Conservation (phyloP, 163 green algal species). For the Picocystis sp. region DNA sequence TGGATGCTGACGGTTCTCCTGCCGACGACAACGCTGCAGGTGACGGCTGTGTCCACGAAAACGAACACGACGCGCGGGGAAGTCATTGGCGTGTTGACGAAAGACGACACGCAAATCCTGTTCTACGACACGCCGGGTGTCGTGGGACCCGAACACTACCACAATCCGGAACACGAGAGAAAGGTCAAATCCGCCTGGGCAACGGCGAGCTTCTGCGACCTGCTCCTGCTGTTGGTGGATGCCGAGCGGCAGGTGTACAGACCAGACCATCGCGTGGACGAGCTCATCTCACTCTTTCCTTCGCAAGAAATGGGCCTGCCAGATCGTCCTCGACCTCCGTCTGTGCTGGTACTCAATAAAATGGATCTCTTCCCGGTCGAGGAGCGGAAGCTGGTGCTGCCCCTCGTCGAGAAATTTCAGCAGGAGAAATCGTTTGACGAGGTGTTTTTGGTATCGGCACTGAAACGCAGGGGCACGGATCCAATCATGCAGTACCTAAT, state of each 20-base stretch:
- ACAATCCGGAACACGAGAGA: conserved; percentile 18
- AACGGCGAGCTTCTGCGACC: conserved; percentile 20
- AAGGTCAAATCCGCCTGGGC: conserved; percentile 36
- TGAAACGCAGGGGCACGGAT: conserved; percentile 11
- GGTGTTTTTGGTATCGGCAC: neutral
- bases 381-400: conserved; percentile 9
- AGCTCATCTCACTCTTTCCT: neutral
- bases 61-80: conserved; percentile 51
- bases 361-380: conserved; percentile 17
- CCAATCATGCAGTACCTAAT: conserved; percentile 23
- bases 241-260: conserved; percentile 18
- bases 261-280: conserved; percentile 10
- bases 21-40: no score
- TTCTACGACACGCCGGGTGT: conserved; percentile 54
- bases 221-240: conserved; percentile 29
- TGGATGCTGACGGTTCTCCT: no score
- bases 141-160: conserved; percentile 27
- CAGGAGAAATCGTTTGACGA: conserved; percentile 11
- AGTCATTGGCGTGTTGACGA: conserved; percentile 37
- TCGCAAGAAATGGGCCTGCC: conserved; percentile 1
- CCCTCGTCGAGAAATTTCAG: neutral
- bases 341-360: conserved; percentile 25
- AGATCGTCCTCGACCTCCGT: neutral
- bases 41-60: conserved; percentile 46
- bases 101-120: conserved; percentile 27